These are phyloP conservation scores for Powellomyces hirtus DNA, from an alignment of 192 early-diverging fungal genomes.

Conservation along the genomic window DNA sequence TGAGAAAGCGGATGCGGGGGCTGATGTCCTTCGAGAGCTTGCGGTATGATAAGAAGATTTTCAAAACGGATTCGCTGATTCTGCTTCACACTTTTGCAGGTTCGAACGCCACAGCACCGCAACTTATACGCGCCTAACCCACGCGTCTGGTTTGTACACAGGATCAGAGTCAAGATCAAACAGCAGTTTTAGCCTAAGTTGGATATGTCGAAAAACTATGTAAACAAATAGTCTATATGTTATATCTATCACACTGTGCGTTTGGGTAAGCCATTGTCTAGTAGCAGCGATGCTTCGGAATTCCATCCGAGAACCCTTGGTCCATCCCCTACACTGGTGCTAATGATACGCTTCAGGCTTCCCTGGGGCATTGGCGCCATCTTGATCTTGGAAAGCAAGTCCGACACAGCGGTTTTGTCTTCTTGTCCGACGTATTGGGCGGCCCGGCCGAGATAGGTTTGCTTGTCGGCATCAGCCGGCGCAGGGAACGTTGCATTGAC, in stretches of 20 bases:
- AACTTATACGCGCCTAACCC: too few relatives aligned
- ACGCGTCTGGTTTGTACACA: too few relatives aligned
- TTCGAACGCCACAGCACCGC: too few relatives aligned
- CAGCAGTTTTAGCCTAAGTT: too few relatives aligned
- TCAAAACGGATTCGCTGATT: too few relatives aligned
- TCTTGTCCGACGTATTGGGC: conserved; percentile 46
- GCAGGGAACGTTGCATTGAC: conserved; percentile 83
- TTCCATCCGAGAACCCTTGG: conserved; percentile 72
- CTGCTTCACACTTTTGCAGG: too few relatives aligned
- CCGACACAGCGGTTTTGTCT: conserved; percentile 48
- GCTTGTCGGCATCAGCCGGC: conserved; percentile 7
- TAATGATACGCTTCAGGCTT: conserved; percentile 82
- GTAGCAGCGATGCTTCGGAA: conserved; percentile 55
- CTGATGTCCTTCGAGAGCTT: too few relatives aligned
- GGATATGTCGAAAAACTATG: too few relatives aligned
- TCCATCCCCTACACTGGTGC: conserved; percentile 88
- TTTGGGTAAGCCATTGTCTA: conserved; percentile 63
- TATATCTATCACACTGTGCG: not conserved
- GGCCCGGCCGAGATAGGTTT: conserved; percentile 49
- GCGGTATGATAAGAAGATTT: too few relatives aligned
- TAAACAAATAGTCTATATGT: too few relatives aligned
- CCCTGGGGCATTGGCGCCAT: conserved; percentile 47
- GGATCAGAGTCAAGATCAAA: too few relatives aligned
- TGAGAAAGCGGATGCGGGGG: too few relatives aligned
- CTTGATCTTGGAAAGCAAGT: conserved; percentile 32